Evolutionary conservation across 352 stramenopile genomes (phyloP).

Genomic region (Pythium pyrilobum): DNA sequence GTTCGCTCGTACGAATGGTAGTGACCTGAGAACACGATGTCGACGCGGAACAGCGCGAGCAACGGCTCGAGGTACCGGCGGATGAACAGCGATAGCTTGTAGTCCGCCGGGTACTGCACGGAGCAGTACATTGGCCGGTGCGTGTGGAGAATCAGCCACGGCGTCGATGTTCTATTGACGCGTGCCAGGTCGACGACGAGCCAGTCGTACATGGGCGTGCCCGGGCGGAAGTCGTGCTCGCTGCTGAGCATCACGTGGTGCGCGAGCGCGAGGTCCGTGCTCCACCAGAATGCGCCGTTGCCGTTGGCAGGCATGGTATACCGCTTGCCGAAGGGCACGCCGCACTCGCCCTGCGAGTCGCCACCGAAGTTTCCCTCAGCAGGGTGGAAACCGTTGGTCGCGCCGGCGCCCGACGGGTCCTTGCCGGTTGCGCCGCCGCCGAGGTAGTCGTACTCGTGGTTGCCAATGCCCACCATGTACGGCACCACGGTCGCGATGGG

Average conservation of each 20-base stretch:
- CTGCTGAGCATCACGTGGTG: conserved; percentile 21
- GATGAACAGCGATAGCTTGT: conserved; percentile 10
- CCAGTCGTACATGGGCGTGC: conserved; percentile 21
- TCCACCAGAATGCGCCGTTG: conserved; percentile 29
- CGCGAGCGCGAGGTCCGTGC: conserved; percentile 18
- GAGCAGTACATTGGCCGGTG: conserved; percentile 22
- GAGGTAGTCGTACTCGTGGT: conserved; percentile 21
- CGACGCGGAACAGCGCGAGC: conserved; percentile 18
- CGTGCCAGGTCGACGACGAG: conserved; percentile 15
- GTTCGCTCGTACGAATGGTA: conserved; percentile 28
- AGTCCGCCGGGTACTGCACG: conserved; percentile 3
- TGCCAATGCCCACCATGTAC: conserved; percentile 51
- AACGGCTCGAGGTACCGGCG: conserved; percentile 19
- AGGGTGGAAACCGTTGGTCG: conserved; percentile 10
- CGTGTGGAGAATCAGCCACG: conserved; percentile 23
- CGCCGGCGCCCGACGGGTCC: conserved; percentile 10
- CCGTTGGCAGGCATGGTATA: conserved; percentile 44
- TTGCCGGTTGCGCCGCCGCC: conserved; percentile 6
- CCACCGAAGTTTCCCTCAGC: conserved; percentile 11
- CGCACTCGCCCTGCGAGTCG: conserved; percentile 56
- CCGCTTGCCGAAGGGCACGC: conserved; percentile 42
- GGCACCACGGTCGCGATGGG: conserved; percentile 49
- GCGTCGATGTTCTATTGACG: conserved; percentile 9
- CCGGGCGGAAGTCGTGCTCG: conserved; percentile 20
- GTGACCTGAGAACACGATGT: conserved; percentile 24